Conservation (phyloP, 768 basidiomycete species). For the Leccinum barrowsii region DNA sequence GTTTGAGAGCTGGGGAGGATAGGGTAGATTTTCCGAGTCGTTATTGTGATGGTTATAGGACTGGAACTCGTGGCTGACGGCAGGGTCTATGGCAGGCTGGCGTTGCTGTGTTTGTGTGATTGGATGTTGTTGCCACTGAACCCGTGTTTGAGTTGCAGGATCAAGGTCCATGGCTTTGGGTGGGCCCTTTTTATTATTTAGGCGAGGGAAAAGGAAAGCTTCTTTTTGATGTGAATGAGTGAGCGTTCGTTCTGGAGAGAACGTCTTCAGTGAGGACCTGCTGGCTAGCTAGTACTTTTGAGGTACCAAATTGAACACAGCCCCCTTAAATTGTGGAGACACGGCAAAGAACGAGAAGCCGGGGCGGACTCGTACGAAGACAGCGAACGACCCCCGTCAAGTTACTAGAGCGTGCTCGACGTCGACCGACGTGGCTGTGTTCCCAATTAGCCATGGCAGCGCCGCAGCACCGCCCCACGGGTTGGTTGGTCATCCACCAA, state of each 20-base stretch:
- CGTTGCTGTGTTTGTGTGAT: constrained; percentile 34
- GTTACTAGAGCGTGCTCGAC: constrained; percentile 9
- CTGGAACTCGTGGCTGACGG: constrained; percentile 33
- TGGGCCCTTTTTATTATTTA: constrained; percentile 35
- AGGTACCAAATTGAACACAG: constrained; percentile 14
- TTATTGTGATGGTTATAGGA: constrained; percentile 29
- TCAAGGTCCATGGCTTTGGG: constrained; percentile 34
- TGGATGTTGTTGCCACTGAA: constrained; percentile 30
- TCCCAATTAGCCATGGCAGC: constrained; percentile 30
- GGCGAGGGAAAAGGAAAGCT: constrained; percentile 33
- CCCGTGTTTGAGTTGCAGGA: constrained; percentile 32
- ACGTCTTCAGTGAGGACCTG: constrained; percentile 10
- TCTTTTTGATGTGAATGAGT: constrained; percentile 34
- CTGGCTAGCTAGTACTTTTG: constrained; percentile 15
- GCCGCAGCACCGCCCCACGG: constrained; percentile 34
- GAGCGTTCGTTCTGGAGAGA: constrained; percentile 25
- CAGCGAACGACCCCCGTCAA: not conserved
- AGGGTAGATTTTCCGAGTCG: constrained; percentile 23
- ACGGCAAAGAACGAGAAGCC: constrained; percentile 14
- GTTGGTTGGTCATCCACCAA: constrained; percentile 18
- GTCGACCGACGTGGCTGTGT: constrained; percentile 35
- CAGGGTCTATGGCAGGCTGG: constrained; percentile 33
- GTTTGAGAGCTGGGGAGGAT: constrained; percentile 29
- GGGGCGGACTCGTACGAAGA: not conserved
- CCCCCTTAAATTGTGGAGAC: not conserved